phyloP scores from a whole-genome alignment of 176 grass and related monocot genomes.

The Bolboschoenus planiculmis region DNA sequence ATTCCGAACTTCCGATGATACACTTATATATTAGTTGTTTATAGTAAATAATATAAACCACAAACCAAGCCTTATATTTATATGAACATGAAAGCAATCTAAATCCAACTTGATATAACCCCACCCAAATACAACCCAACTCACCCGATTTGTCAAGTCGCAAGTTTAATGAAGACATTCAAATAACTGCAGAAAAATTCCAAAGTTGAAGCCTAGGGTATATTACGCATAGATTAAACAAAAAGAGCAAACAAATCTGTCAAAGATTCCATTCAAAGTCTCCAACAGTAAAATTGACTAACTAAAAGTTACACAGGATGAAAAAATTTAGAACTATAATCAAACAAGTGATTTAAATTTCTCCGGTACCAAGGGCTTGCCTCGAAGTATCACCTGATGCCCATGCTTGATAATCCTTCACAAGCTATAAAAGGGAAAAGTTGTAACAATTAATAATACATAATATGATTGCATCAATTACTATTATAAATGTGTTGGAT shows the following conservation, averaged over 20 bases:
- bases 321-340: not conserved
- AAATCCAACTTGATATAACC: not conserved
- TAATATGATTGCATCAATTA: not conserved
- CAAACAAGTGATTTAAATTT: slow-evolving; percentile 58
- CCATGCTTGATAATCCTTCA: slow-evolving; percentile 88
- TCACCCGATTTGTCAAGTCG: not conserved
- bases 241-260: not conserved
- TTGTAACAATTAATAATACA: not conserved
- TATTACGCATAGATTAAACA: not conserved
- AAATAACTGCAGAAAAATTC: not conserved
- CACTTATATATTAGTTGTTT: too few species aligned
- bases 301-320: not conserved
- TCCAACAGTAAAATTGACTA: not conserved
- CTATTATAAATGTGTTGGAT: not conserved
- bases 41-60: too few species aligned
- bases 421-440: slow-evolving; percentile 49
- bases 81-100: not conserved
- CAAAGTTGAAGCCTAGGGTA: not conserved
- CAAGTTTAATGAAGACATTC: not conserved
- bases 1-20: too few species aligned
- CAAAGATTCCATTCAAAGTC: not conserved
- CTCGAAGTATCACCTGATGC: slow-evolving; percentile 83
- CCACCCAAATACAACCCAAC: not conserved
- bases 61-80: not conserved
- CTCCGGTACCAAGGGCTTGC: slow-evolving; percentile 76